Base-by-base conservation (phyloP, 192 early-diverging fungal genomes). In the Gaertneriomyces semiglobifer region DNA sequence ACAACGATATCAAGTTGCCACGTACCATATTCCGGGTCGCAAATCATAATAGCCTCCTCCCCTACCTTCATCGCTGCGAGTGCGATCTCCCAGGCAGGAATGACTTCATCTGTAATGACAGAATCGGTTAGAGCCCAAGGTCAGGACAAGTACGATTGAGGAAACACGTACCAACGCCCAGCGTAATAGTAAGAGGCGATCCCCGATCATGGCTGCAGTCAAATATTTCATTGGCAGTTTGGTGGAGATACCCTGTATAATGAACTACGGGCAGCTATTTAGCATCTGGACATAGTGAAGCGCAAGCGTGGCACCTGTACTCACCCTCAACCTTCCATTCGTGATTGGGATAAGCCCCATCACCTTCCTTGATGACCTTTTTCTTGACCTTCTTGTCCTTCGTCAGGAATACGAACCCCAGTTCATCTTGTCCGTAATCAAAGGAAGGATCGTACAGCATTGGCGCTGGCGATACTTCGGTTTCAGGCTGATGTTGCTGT, bases 21-120 rank as follows among this genome's bases (percentile, higher is more conserved):
- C 65, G 9, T 62, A 71, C 84, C 87, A 56, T 80, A 86, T 58
- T 86, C 87, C 45, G 82, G 69, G 20, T 76, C 74, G 60, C 88
- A 82, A 19, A 79, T 66, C 48, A 90, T 73, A 63, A 86, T 80
- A 53, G 79, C 78, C 54, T 87, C 75, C 71, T 91, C 89, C 40
- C 85, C 86, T 12, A 80, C 66, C 48, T 71, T 65, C 89, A 91
- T 91, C 44, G 79, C 79, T 57, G 82, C 69, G 44, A 90, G 65
- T 52, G 85, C 87, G 10, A 82, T 79, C 48, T 91, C 89, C 88
- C 88, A 91, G n/a, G 86, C 89, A 25, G 79, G 50, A 61, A 91
- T 89, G 18, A 90, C 88, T 45, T 69, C 60, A 19, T 66, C 71
- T 73, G 52, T 7, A 44, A 64, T 33, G 47, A 18, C 16, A 33